phyloP scores from a whole-genome alignment of 1,284 basidiomycete genomes.

The Boletellus deceptivus region DNA sequence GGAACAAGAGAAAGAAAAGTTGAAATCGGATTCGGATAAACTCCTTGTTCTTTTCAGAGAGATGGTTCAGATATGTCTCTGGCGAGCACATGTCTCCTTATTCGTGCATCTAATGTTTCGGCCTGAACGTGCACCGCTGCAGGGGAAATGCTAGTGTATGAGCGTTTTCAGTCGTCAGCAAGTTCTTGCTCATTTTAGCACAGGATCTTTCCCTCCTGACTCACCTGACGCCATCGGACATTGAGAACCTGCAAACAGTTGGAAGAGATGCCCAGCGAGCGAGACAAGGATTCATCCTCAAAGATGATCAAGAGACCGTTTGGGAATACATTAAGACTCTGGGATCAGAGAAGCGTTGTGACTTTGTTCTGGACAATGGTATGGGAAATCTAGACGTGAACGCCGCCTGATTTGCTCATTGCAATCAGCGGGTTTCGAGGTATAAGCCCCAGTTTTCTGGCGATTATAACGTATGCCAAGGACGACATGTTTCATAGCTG shows the following conservation, averaged over 20 bases:
- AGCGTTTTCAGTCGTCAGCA: neutral
- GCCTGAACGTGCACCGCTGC: neutral
- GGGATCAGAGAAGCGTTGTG: conserved; percentile 54
- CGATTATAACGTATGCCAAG: neutral
- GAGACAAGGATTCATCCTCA: conserved; percentile 76
- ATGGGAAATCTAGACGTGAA: conserved; percentile 21
- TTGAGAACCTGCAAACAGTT: conserved; percentile 81
- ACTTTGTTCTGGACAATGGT: conserved; percentile 94
- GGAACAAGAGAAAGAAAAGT: conserved; percentile 44
- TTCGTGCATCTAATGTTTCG: neutral
- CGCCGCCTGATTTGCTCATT: neutral
- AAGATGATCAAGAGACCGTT: conserved; percentile 75
- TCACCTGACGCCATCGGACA: conserved; percentile 76
- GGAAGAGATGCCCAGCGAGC: conserved; percentile 75
- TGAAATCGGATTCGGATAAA: conserved; percentile 50
- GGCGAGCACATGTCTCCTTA: conserved; percentile 43
- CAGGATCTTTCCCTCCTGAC: conserved; percentile 84
- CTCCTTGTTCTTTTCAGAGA: conserved; percentile 71
- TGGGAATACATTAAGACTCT: conserved; percentile 73
- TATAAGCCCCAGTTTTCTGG: conserved; percentile 4
- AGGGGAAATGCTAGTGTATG: conserved; percentile 82
- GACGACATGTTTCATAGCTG: conserved; percentile 47
- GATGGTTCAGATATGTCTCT: conserved; percentile 88
- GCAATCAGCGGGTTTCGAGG: conserved; percentile 79
- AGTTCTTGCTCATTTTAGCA: conserved; percentile 6